phyloP scores from a whole-genome alignment of 495 filamentous ascomycete genomes.

The Penicillium desertorum region DNA sequence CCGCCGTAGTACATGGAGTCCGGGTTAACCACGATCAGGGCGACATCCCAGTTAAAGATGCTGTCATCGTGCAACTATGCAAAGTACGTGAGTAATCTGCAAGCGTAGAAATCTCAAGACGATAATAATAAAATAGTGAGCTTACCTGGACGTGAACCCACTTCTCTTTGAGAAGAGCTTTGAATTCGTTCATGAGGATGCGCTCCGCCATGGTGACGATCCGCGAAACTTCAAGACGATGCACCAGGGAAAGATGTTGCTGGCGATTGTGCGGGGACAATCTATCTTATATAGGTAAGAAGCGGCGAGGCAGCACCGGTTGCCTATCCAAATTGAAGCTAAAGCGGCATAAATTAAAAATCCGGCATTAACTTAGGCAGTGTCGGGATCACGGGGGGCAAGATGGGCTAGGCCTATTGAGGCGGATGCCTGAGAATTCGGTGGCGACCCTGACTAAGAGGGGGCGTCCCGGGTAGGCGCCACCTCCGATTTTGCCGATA shows the following conservation, averaged over 20 bases:
- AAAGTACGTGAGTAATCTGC: not conserved
- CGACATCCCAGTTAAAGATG: slow-evolving; percentile 83
- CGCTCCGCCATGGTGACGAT: slow-evolving; percentile 61
- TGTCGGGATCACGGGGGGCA: not conserved
- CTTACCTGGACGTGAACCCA: slow-evolving; percentile 89
- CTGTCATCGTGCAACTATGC: slow-evolving; percentile 66
- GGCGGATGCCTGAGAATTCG: not conserved
- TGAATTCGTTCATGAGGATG: slow-evolving; percentile 87
- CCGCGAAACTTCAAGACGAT: not conserved
- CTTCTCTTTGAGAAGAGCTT: slow-evolving; percentile 76
- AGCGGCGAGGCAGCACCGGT: not conserved
- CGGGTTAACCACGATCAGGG: slow-evolving; percentile 86
- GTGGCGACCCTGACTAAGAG: slow-evolving; percentile 7
- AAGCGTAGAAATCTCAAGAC: not conserved
- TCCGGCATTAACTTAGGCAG: not conserved
- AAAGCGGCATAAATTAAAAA: not conserved
- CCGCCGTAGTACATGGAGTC: slow-evolving; percentile 89
- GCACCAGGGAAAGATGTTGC: not conserved
- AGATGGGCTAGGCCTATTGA: not conserved
- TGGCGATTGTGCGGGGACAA: not conserved
- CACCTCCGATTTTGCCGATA: too few species aligned
- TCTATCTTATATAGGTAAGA: not conserved
- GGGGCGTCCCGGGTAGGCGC: not conserved
- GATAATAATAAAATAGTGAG: not conserved
- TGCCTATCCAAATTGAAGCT: not conserved